These are phyloP conservation scores for Solanum ossicruentum DNA, from an alignment of 257 asterid species.

Conservation along the genomic window DNA sequence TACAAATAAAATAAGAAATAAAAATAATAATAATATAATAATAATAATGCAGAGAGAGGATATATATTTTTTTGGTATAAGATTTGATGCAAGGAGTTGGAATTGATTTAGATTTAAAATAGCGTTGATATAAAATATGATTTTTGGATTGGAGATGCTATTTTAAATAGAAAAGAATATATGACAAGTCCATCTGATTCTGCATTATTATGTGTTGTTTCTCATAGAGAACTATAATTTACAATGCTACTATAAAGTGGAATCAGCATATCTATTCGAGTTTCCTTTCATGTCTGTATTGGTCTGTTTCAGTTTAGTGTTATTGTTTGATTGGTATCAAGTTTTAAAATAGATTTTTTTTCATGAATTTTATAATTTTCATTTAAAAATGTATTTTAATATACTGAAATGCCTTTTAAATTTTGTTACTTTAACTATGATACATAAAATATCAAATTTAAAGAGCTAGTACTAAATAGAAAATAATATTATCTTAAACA, in stretches of 20 bases:
- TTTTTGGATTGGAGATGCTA: too few relatives aligned
- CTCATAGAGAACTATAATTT: background rate
- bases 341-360: background rate
- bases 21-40: too few relatives aligned
- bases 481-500: background rate
- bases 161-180: background rate
- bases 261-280: background rate
- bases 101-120: too few relatives aligned
- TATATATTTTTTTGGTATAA: too few relatives aligned
- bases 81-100: too few relatives aligned
- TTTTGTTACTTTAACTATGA: too few relatives aligned
- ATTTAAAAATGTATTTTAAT: background rate
- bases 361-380: background rate
- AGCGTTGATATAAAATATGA: too few relatives aligned
- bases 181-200: slow-evolving; percentile 16
- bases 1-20: too few relatives aligned
- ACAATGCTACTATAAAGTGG: background rate
- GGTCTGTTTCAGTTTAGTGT: background rate
- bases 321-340: background rate
- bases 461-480: background rate
- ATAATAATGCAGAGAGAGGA: too few relatives aligned
- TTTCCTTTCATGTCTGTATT: background rate
- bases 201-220: background rate
- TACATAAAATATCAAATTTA: too few relatives aligned
- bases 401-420: too few relatives aligned